Evolutionary conservation across 1,284 basidiomycete species (phyloP), one percentile per base, ranked within the genome.

Genomic region (Cerrena zonata): DNA sequence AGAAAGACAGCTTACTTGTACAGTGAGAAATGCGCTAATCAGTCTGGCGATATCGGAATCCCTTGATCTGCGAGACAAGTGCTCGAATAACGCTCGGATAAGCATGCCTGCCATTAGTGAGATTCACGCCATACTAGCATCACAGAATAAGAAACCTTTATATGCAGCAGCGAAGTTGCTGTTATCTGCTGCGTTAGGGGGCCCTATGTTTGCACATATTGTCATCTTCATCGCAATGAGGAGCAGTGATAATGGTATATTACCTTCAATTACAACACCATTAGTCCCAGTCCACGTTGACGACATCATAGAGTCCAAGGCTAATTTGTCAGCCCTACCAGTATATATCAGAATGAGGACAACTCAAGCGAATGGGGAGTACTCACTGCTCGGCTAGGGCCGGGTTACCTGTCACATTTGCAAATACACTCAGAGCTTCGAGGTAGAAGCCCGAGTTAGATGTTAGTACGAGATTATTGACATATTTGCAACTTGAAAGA

Each of bases 361-460:
- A 38, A 39, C n/a, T 21, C 30, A 22, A 13, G 12, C 12, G 30
- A 18, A 19, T 4, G 5, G 21, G n/a, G n/a, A 4, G 15, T 34
- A 47, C 50, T 12, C 26, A 51, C 50, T 38, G 47, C 11, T 46
- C 18, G 5, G 19, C 41, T 45, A 46, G 47, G 7, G 18, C 36
- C n/a, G 40, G 11, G 42, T 45, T 49, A 22, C 22, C 25, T 11
- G 47, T 52, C 18, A 45, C 30, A 27, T 49, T 52, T 4, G 47
- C 47, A 22, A 30, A 52, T 18, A 52, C 47, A 40, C 47, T 49
- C 23, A 52, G 40, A 15, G 36, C 51, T 25, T 52, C 47, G 27
- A 52, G 41, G 45, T 38, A 46, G 23, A 51, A 37, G 11, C 50
- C 50, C n/a, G 34, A 21, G 26, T 51, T 47, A 34, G 47, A 51